phyloP scores from a whole-genome alignment of 768 basidiomycete genomes.

The Xanthoconium purpureum region DNA sequence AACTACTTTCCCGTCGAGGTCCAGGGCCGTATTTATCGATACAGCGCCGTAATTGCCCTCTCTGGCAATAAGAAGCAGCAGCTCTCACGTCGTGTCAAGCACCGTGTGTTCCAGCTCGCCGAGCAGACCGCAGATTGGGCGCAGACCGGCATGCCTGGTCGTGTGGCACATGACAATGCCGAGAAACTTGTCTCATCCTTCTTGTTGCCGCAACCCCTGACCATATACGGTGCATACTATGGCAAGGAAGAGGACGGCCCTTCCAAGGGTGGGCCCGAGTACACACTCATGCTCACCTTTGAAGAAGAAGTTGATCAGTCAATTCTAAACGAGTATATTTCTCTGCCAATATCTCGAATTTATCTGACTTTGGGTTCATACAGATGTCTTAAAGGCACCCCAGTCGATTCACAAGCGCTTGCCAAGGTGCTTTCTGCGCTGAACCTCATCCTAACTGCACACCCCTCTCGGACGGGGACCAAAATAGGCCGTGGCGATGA shows the following conservation, averaged over 20 bases:
- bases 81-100: constrained; percentile 35
- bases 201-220: constrained; percentile 40
- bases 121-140: constrained; percentile 39
- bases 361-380: constrained; percentile 8
- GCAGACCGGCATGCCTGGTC: constrained; percentile 32
- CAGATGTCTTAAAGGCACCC: constrained; percentile 57
- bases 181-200: constrained; percentile 41
- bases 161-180: constrained; percentile 46
- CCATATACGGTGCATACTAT: constrained; percentile 35
- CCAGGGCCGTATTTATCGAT: constrained; percentile 39
- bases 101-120: constrained; percentile 45
- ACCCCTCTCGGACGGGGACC: constrained; percentile 39
- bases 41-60: constrained; percentile 34
- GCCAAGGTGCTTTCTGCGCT: constrained; percentile 46
- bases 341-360: constrained; percentile 23
- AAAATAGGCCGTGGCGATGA: constrained; percentile 47
- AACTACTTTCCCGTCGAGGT: constrained; percentile 49
- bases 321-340: constrained; percentile 2
- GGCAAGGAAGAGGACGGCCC: constrained; percentile 36
- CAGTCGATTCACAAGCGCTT: constrained; percentile 55
- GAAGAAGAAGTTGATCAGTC: constrained; percentile 36
- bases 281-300: constrained; percentile 39
- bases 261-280: constrained; percentile 29
- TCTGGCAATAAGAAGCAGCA: constrained; percentile 9
- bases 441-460: constrained; percentile 45